Conservation (phyloP, 352 stramenopile genomes). For the Lagenidium sp. region DNA sequence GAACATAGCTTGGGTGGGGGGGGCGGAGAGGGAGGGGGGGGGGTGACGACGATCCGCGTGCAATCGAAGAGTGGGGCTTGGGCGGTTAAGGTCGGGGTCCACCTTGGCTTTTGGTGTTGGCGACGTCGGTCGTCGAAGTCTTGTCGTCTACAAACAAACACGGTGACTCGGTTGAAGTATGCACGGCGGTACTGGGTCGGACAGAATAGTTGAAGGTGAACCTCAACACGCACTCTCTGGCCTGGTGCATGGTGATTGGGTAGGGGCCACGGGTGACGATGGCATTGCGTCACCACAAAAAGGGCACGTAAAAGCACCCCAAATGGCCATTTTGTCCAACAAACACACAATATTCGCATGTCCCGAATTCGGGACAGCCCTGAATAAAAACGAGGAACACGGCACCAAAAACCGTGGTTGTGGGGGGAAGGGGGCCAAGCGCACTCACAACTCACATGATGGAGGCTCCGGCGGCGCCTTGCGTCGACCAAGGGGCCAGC, state of each 20-base stretch:
- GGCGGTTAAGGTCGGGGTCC: neutral
- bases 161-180: slow-evolving; percentile 22
- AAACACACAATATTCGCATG: neutral
- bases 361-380: neutral
- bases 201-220: slow-evolving; percentile 9
- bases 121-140: too few species aligned
- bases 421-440: neutral
- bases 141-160: too few species aligned
- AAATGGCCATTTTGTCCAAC: neutral
- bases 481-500: neutral
- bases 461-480: neutral
- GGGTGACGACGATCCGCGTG: too few species aligned
- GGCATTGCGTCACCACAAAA: too few species aligned
- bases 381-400: too few species aligned
- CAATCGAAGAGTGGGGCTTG: slow-evolving; percentile 2
- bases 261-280: neutral
- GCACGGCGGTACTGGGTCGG: slow-evolving; percentile 2
- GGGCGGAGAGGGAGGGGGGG: too few species aligned
- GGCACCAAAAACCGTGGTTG: too few species aligned
- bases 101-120: too few species aligned
- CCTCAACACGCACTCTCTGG: slow-evolving; percentile 11
- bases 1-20: too few species aligned
- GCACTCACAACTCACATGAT: neutral
- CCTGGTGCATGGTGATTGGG: neutral
- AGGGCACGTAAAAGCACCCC: too few species aligned